Base-by-base conservation (phyloP, 2,329 filamentous ascomycete genomes). In the Parastagonospora nodorum region DNA sequence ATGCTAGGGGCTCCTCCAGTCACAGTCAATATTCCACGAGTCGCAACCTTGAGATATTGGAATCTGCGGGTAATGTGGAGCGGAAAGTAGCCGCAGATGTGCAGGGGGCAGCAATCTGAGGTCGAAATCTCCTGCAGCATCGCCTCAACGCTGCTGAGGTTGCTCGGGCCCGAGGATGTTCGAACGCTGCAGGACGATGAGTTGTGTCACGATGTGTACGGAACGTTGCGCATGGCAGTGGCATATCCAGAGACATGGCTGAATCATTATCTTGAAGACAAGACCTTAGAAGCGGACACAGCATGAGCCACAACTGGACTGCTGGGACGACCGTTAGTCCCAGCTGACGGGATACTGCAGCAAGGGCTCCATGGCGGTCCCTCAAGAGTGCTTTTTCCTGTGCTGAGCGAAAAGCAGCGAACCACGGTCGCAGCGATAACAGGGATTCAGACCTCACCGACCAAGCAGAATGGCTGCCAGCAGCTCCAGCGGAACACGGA, bases 311-410 rank as follows among this genome's bases (percentile, higher is more conserved):
- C 64, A 62, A 8, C 50, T 64, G 47, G 42, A 61, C 66, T 61
- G 69, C 48, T 71, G 70, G 69, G 65, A 71, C 58, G 55, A 58
- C 68, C 68, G 70, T 72, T 73, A 60, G 64, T 69, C 59, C 70
- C 67, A 67, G 61, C 37, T 50, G 44, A 50, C 61, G 66, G 69
- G 68, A 66, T 58, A 57, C 50, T 57, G 59, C 61, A 61, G 15
- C 66, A 61, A 62, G 57, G 61, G 56, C 54, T 51, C 42, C 28
- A 53, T 53, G 53, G 29, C 48, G 50, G 51, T 59, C 50, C 50
- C 56, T 63, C 32, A 12, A 10, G 33, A 8, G 54, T 60, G 53
- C 45, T 54, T 60, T 58, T 24, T 24, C 19, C 19, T 24, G 19
- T 59, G 65, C 66, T 71, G 66, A 67, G 57, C 57, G 50, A 48